Base-by-base conservation (phyloP, 2,329 filamentous ascomycete genomes). In the Trichoderma brevicompactum region DNA sequence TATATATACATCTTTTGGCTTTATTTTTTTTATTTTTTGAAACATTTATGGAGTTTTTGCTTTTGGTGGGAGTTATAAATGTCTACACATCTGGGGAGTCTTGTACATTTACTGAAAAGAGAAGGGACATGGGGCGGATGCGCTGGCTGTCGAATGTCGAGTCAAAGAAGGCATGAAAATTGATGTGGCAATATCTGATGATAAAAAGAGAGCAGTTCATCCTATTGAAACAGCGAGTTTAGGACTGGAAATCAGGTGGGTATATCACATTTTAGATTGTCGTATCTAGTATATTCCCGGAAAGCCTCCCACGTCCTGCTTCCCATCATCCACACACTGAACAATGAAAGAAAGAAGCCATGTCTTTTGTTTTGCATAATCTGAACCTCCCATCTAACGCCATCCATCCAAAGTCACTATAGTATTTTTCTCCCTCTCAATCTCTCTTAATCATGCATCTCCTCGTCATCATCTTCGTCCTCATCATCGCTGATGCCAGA, bases 401-500 rank as follows among this genome's bases (percentile, higher is more conserved):
- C 71, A 46, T 72, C 68, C 56, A 53, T 63, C 13, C 49, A 54
- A 38, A 23, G 13, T 46, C 59, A 34, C 46, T 38, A 40, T 70
- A 67, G 64, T 64, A 19, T 60, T 62, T 50, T 38, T 28, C 19
- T 7, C n/a, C 43, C n/a, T 50, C 7, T 13, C 9, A 6, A 15
- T 59, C 48, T n/a, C 36, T 43, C 12, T 70, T 70, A 77, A 50
- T 70, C 80, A 67, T 79, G 79, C 88, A 87, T 90, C 76, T 74
- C 83, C 41, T 85, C 83, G 23, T 85, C 85, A 52, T 81, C 81
- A 10, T 81, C 82, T 2, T 81, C 81, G 72, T 62, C 76, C 76
- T 70, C 72, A 41, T 80, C 83, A 8, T 82, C 83, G 10, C 81
- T 81, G 12, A 83, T 85, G 8, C 82, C 86, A 34, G 83, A 85